Base-by-base conservation (phyloP, 169 alveolate species). In the Plasmodium adleri region DNA sequence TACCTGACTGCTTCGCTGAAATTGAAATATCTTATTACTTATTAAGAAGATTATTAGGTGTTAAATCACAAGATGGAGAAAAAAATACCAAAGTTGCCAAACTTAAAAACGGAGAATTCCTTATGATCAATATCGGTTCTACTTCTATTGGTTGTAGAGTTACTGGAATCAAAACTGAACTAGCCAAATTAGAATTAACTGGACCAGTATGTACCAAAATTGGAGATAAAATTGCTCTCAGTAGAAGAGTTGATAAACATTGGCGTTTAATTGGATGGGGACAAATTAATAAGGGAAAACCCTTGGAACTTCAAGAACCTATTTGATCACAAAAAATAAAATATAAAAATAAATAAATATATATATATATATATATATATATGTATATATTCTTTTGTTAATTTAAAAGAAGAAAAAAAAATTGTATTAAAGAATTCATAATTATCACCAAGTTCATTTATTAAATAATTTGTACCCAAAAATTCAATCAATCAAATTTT, bases 201-300 rank as follows among this genome's bases (percentile, higher is more conserved):
- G 96, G 97, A 17, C 99, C 99, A 43, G 98, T 97, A 52, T 97
- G 99, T 92, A 94, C 98, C 59, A 88, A 94, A 92, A 95, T 97
- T 32, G 99, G 99, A 67, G 99, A 98, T 93, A 99, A 98, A 94
- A 97, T 99, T 12, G 99, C 99, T 20, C 95, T 99, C 74, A 96
- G 99, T 68, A 96, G 99, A 88, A 97, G 99, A 91, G 98, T 99
- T 39, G 99, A 97, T 74, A 98, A 97, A 92, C 99, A 98, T 93
- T 99, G 99, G 98, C 96, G 99, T 85, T 96, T 98, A 22, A 98
- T 98, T 92, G 99, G 99, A 22, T 98, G 99, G 99, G 99, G 99
- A 28, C 98, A 96, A 88, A 97, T 98, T 87, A 94, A 96, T 74
- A 88, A 88, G 67, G 98, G 98, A 71, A 93, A 93, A 75, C 94